phyloP scores from a whole-genome alignment of 176 grass and related monocot genomes.

The Eremochloa ophiuroides region DNA sequence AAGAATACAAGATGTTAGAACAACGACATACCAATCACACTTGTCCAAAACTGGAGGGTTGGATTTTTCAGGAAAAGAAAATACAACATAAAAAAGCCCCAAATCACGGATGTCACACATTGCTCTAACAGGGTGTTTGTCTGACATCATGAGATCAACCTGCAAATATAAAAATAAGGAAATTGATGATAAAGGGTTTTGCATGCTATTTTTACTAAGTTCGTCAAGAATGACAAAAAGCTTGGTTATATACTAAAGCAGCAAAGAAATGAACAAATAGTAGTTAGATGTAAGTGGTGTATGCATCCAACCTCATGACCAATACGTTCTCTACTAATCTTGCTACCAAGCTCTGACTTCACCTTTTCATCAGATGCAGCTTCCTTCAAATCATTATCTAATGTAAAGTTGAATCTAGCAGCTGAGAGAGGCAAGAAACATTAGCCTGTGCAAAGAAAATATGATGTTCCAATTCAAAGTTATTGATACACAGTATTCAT shows the following conservation, averaged over 20 bases:
- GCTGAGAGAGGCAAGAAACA: constrained; percentile 34
- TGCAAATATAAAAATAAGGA: constrained; percentile 46
- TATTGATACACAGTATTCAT: background rate
- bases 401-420: constrained; percentile 87
- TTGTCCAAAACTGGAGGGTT: constrained; percentile 48
- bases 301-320: constrained; percentile 79
- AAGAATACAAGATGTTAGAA: background rate
- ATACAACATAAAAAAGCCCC: constrained; percentile 77
- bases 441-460: constrained; percentile 26
- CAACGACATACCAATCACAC: constrained; percentile 61
- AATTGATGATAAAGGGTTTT: constrained; percentile 10
- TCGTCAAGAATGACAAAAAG: background rate
- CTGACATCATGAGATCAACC: constrained; percentile 95
- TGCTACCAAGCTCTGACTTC: constrained; percentile 69
- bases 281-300: background rate
- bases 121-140: constrained; percentile 75
- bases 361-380: constrained; percentile 84
- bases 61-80: constrained; percentile 66
- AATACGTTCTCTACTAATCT: constrained; percentile 93
- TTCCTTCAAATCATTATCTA: constrained; percentile 79
- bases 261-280: background rate
- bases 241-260: background rate
- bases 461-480: background rate
- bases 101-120: constrained; percentile 63
- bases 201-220: background rate